These are phyloP conservation scores for Leccinum pallidistipes DNA, from an alignment of 1,284 basidiomycete genomes.

Conservation along the genomic window DNA sequence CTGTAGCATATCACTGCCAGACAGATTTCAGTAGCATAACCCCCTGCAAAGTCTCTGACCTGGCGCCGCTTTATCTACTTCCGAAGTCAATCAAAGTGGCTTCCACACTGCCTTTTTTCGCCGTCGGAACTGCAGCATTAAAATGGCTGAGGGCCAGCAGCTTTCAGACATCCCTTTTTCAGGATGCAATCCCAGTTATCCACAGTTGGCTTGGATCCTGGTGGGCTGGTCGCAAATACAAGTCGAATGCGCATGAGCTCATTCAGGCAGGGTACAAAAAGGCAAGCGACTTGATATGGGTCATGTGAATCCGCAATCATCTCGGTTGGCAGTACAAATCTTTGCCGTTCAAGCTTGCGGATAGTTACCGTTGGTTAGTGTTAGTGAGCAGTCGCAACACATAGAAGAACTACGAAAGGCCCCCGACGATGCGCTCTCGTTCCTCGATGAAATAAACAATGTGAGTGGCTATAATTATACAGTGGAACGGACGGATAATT, in stretches of 20 bases:
- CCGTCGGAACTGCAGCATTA: no score
- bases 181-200: background rate
- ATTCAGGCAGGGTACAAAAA: slow-evolving; percentile 21
- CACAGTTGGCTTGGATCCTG: slow-evolving; percentile 14
- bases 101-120: no score
- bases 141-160: background rate
- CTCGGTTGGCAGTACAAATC: slow-evolving; percentile 19
- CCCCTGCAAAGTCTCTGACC: no score
- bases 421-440: slow-evolving; percentile 41
- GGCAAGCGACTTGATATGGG: background rate
- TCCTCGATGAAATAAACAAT: slow-evolving; percentile 33
- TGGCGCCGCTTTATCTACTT: no score
- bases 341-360: slow-evolving; percentile 42
- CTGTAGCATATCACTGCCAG: no score
- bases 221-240: slow-evolving; percentile 8
- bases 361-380: slow-evolving; percentile 40
- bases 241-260: slow-evolving; percentile 3
- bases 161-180: background rate
- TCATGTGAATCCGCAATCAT: background rate
- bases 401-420: slow-evolving; percentile 44
- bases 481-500: background rate
- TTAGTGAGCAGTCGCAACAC: slow-evolving; percentile 36
- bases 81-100: no score
- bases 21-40: no score
- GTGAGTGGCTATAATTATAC: slow-evolving; percentile 23